Conservation (phyloP, 148 eudicot genomes). For the Diospyros kaki region DNA sequence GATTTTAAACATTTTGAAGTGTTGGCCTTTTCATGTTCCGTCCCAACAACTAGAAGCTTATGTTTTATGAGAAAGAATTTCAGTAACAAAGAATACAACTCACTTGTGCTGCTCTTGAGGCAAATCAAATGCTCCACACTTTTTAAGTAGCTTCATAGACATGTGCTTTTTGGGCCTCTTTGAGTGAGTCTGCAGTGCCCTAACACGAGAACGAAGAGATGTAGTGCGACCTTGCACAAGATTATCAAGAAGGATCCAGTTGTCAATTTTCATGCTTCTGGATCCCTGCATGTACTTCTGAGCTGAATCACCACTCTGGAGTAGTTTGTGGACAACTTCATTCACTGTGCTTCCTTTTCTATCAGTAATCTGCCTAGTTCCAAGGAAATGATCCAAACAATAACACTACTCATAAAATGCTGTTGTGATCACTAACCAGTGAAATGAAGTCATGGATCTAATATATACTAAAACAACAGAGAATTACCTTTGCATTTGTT, state of each 20-base stretch:
- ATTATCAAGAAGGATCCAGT: slow-evolving; percentile 75
- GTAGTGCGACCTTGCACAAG: slow-evolving; percentile 37
- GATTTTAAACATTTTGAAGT: background rate
- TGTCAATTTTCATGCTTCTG: slow-evolving; percentile 52
- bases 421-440: background rate
- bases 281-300: slow-evolving; percentile 76
- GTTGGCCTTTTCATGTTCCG: background rate
- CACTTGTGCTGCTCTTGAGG: slow-evolving; percentile 60
- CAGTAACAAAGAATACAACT: slow-evolving; percentile 23
- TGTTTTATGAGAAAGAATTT: background rate
- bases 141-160: slow-evolving; percentile 77
- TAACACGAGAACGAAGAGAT: slow-evolving; percentile 26
- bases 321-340: slow-evolving; percentile 63
- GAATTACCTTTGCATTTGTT: slow-evolving; percentile 31
- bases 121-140: slow-evolving; percentile 49
- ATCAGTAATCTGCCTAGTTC: slow-evolving; percentile 37
- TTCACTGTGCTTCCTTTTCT: slow-evolving; percentile 33
- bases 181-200: slow-evolving; percentile 42
- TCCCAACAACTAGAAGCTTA: background rate
- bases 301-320: slow-evolving; percentile 76
- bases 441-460: background rate
- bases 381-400: slow-evolving; percentile 3
- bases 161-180: slow-evolving; percentile 81
- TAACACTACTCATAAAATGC: background rate
- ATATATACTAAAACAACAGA: background rate